These are phyloP conservation scores for Rhizopogon vesiculosus DNA, from an alignment of 768 basidiomycete species.

Conservation along the genomic window DNA sequence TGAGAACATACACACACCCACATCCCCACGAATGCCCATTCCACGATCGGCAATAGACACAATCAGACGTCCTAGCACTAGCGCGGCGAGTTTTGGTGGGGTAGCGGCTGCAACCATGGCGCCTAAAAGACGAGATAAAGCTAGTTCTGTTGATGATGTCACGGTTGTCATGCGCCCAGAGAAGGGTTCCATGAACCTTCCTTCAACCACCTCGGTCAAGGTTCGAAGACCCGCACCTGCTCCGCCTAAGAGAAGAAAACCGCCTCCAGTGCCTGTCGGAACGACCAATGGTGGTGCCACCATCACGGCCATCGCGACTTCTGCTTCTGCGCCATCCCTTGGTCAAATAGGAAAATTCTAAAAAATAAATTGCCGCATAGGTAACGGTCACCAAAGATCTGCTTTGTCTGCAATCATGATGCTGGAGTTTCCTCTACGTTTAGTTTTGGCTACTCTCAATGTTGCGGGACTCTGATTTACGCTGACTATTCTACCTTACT, in stretches of 20 bases:
- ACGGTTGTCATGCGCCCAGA: constrained; percentile 9
- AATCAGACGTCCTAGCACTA: constrained; percentile 37
- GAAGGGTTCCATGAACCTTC: constrained; percentile 13
- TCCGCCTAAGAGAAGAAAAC: constrained; percentile 63
- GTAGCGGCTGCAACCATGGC: constrained; percentile 20
- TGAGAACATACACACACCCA: constrained; percentile 44
- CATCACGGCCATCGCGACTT: constrained; percentile 53
- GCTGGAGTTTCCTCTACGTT: background rate
- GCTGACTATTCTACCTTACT: background rate
- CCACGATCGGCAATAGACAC: constrained; percentile 31
- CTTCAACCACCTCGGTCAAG: constrained; percentile 13
- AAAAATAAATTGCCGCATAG: background rate
- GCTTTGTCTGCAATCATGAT: background rate
- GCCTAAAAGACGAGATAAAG: constrained; percentile 20
- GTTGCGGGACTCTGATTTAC: background rate
- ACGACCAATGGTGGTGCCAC: constrained; percentile 47
- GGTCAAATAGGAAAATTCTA: constrained; percentile 14
- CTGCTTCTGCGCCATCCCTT: constrained; percentile 21
- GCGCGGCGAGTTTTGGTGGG: constrained; percentile 25
- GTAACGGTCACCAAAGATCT: background rate
- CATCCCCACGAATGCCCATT: constrained; percentile 19
- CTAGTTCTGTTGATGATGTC: constrained; percentile 23
- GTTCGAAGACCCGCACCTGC: constrained; percentile 58
- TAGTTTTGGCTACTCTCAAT: background rate
- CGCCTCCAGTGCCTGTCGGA: constrained; percentile 61